Conservation (phyloP, 352 stramenopile genomes). For the Hyaloperonospora arabidopsidis region DNA sequence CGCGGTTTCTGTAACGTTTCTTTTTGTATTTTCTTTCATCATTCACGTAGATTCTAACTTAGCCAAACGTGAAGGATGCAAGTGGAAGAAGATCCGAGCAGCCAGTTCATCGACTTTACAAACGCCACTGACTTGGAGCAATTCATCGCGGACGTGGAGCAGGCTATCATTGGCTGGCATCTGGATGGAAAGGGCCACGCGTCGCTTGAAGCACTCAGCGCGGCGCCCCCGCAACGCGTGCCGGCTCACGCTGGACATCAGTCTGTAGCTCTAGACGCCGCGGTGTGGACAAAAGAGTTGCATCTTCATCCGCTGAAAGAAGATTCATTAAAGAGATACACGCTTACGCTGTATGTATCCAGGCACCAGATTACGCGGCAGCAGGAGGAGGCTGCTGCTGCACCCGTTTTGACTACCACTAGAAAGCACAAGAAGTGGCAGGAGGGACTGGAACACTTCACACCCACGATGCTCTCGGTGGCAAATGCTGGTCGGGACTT, state of each 20-base stretch:
- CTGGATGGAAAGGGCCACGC: conserved; percentile 60
- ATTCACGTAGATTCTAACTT: no score
- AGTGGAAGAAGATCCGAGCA: conserved; percentile 78
- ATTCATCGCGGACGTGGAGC: conserved; percentile 70
- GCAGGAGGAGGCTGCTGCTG: neutral
- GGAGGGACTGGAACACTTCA: conserved; percentile 66
- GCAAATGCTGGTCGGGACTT: conserved; percentile 45
- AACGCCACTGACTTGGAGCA: conserved; percentile 75
- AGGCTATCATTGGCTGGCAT: conserved; percentile 63
- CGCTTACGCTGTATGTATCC: conserved; percentile 41
- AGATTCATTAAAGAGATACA: conserved; percentile 30
- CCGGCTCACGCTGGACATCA: neutral
- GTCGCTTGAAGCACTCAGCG: conserved; percentile 29
- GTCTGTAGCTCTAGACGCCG: conserved; percentile 6
- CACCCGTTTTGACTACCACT: neutral
- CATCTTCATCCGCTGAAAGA: conserved; percentile 20
- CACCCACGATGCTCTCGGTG: conserved; percentile 67
- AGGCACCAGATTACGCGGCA: neutral
- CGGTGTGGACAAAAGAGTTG: conserved; percentile 33
- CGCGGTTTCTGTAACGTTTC: no score
- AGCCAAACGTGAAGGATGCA: conserved; percentile 22
- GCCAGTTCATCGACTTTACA: conserved; percentile 82
- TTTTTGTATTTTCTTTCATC: no score
- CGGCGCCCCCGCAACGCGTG: conserved; percentile 2
- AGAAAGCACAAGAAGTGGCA: conserved; percentile 45